A percentile compares a stretch with the other conserved stretches of the same genome.
phyloP scores from a whole-genome alignment of 129 eudicot genomes.

The Flaveria brownii region DNA sequence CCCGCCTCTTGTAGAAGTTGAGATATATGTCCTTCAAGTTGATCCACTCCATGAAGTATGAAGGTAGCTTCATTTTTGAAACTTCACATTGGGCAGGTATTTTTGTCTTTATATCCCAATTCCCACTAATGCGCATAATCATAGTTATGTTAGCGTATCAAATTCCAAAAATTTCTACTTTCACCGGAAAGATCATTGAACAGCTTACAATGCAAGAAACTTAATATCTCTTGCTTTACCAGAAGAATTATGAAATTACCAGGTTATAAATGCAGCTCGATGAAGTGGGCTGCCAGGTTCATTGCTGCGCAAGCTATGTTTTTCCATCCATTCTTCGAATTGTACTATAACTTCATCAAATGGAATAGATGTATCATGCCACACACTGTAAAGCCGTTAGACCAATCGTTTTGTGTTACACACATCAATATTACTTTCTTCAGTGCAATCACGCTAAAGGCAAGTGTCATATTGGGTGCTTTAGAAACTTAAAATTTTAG shows the following conservation, averaged over 20 bases:
- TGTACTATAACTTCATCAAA: slow-evolving; percentile 74
- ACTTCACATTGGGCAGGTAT: slow-evolving; percentile 80
- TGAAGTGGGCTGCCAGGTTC: slow-evolving; percentile 53
- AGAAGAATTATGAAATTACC: slow-evolving; percentile 47
- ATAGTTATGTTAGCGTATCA: slow-evolving; percentile 29
- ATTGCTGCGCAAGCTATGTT: slow-evolving; percentile 54
- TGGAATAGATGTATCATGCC: slow-evolving; percentile 95
- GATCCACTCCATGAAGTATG: slow-evolving; percentile 94
- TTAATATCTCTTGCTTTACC: neutral
- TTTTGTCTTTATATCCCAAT: slow-evolving; percentile 96
- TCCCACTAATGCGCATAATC: slow-evolving; percentile 60
- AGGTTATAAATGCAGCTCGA: slow-evolving; percentile 88
- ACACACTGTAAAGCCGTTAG: slow-evolving; percentile 63
- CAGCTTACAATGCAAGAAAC: neutral
- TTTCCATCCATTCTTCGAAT: slow-evolving; percentile 80
- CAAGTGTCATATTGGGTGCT: too few relatives aligned
- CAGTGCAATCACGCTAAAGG: neutral
- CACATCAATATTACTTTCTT: neutral
- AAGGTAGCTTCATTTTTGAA: slow-evolving; percentile 65
- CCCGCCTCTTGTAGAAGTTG: slow-evolving; percentile 85
- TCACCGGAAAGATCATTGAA: slow-evolving; percentile 4
- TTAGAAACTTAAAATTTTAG: too few relatives aligned
- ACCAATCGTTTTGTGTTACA: slow-evolving; percentile 16
- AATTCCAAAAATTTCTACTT: neutral
- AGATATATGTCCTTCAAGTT: slow-evolving; percentile 85